Conservation (phyloP, 108 stramenopile species). For the Cyclostephanos tholiformis region DNA sequence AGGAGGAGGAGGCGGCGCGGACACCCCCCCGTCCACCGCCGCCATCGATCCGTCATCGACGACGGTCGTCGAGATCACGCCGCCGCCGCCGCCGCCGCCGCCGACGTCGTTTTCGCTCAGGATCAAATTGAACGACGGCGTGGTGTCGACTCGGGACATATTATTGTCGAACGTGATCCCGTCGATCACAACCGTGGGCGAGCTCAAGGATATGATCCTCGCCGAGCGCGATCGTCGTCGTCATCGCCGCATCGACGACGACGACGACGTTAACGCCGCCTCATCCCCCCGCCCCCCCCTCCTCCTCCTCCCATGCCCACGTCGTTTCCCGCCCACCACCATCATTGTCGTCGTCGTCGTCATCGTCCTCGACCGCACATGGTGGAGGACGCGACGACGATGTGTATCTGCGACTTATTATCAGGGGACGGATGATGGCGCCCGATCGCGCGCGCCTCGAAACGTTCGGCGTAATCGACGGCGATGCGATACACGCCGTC, state of each 20-base stretch:
- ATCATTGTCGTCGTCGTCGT: too few species aligned
- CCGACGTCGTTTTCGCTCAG: constrained; percentile 8
- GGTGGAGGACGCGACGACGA: constrained; percentile 7
- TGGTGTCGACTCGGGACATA: constrained; percentile 8
- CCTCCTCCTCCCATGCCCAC: too few species aligned
- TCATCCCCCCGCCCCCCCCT: too few species aligned
- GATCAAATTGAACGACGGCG: constrained; percentile 34
- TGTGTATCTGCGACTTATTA: constrained; percentile 79
- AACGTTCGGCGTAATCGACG: constrained; percentile 51
- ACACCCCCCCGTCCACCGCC: too few species aligned
- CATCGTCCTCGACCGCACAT: not conserved
- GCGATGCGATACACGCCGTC: constrained; percentile 78
- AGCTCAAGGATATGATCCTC: constrained; percentile 30
- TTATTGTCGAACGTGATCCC: constrained; percentile 1
- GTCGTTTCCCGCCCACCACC: too few species aligned
- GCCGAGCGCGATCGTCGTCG: not conserved
- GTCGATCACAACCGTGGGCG: not conserved
- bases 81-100: not conserved
- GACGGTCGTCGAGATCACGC: too few species aligned
- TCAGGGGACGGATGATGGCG: constrained; percentile 71
- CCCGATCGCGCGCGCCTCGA: constrained; percentile 63
- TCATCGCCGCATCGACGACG: not conserved
- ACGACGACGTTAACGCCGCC: constrained; percentile 1
- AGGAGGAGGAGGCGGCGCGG: too few species aligned
- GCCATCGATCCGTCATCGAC: too few species aligned